Evolutionary conservation across 352 stramenopile species (phyloP), one percentile per base, ranked within the genome.

Genomic region (Saprolegnia diclina): DNA sequence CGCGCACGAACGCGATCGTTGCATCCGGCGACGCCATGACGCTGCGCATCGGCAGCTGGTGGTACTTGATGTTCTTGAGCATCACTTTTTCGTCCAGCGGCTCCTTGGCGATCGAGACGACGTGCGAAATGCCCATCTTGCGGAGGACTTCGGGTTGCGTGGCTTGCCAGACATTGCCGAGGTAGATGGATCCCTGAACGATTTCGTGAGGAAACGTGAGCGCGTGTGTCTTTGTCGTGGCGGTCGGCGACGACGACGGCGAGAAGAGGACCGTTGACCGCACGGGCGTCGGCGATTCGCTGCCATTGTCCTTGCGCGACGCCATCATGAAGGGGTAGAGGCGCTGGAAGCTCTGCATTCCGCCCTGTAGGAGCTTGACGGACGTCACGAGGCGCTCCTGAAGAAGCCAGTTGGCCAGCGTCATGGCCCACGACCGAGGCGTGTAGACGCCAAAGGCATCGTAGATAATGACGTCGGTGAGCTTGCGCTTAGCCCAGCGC

Each of bases 131-230:
- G 14, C 78, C 76, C 55, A 91, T 74, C 57, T 88, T 73, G 40
- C 73, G 56, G 19, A 91, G 67, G 1, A 91, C 76, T 42, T 82
- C 69, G 22, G 75, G 69, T 7, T 72, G 87, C 55, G 78, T 74
- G 29, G 83, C 83, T 38, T 91, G 83, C 81, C 81, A 90, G 79
- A 85, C 85, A 64, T 90, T 91, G 29, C 83, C 83, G 19, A 91
- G 72, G 62, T 85, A 91, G 38, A 91, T 67, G 35, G 89, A 87
- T 45, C 75, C 72, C 16, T 80, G 73, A 48, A 87, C 29, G 64
- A 91, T 83, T 48, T 91, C 83, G 63, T 88, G 88, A n/a, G 83
- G 83, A 45, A 88, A 91, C 24, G 74, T 80, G 56, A 89, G 74
- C 18, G 62, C 46, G 35, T 59, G 53, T 19, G 26, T 40, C 53